Evolutionary conservation across 257 asterid genomes (phyloP).

Genomic region (Striga asiatica): DNA sequence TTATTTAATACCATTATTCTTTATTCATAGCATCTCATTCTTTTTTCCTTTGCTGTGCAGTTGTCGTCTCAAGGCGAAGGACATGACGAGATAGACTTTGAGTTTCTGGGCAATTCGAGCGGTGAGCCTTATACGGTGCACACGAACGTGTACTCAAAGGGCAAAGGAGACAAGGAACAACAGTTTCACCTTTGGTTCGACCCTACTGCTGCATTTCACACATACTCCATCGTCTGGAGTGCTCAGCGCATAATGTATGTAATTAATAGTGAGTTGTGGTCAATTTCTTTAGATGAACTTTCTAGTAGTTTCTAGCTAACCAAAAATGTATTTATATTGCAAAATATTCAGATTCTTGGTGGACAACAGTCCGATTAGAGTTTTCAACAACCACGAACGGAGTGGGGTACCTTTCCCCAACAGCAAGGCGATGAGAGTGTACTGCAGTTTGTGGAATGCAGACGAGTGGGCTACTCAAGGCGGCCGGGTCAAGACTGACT

Average conservation of each 20-base stretch:
- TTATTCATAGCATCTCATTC: no score
- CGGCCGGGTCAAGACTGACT: conserved; percentile 49
- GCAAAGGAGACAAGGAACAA: conserved; percentile 7
- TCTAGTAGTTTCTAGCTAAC: no score
- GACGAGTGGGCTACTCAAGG: conserved; percentile 77
- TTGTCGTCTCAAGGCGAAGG: conserved; percentile 1
- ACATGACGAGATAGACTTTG: conserved; percentile 12
- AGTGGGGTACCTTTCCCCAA: conserved; percentile 42
- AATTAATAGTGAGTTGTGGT: neutral
- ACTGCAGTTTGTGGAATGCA: conserved; percentile 51
- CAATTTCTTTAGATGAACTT: neutral
- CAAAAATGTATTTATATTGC: neutral
- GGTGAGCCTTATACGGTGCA: conserved; percentile 10
- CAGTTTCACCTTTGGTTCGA: conserved; percentile 17
- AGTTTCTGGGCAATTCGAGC: conserved; percentile 2
- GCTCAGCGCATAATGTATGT: conserved; percentile 9
- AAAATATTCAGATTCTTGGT: conserved; percentile 34
- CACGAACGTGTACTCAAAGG: conserved; percentile 6
- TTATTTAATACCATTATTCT: neutral
- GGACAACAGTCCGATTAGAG: conserved; percentile 49
- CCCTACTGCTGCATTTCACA: conserved; percentile 11
- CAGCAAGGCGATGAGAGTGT: conserved; percentile 40
- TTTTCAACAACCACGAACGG: conserved; percentile 35
- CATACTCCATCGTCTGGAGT: conserved; percentile 12
- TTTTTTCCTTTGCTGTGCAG: no score